Conservation (phyloP, 768 basidiomycete species). For the Pleurotus citrinopileatus region DNA sequence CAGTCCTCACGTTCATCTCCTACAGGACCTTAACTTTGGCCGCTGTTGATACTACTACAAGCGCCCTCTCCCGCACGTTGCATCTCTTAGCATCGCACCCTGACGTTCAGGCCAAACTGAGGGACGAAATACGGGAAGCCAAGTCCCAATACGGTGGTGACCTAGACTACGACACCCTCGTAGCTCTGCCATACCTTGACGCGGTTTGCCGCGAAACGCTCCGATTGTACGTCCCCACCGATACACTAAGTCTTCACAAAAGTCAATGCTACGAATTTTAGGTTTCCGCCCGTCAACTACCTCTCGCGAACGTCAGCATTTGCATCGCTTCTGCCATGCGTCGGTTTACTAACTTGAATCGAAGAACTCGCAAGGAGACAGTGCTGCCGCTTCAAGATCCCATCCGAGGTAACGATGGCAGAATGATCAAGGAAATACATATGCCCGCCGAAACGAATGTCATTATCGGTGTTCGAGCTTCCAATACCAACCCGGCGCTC, state of each 20-base stretch:
- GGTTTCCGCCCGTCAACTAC: slow-evolving; percentile 20
- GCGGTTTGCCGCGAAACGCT: slow-evolving; percentile 33
- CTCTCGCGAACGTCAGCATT: slow-evolving; percentile 21
- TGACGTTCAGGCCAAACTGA: slow-evolving; percentile 29
- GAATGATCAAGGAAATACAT: slow-evolving; percentile 21
- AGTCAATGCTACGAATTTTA: slow-evolving; percentile 1
- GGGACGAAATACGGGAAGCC: slow-evolving; percentile 23
- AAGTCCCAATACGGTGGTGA: slow-evolving; percentile 7
- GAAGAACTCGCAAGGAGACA: slow-evolving; percentile 23
- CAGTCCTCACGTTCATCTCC: not conserved
- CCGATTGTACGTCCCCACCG: slow-evolving; percentile 24
- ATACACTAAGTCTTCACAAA: not conserved
- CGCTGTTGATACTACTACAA: slow-evolving; percentile 32
- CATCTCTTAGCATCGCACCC: slow-evolving; percentile 24
- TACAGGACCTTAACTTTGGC: slow-evolving; percentile 29
- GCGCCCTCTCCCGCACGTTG: slow-evolving; percentile 26
- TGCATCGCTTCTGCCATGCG: not conserved
- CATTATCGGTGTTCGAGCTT: slow-evolving; percentile 27
- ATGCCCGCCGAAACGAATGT: slow-evolving; percentile 30
- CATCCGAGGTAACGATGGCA: slow-evolving; percentile 21
- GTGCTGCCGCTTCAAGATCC: slow-evolving; percentile 30
- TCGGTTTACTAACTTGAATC: not conserved
- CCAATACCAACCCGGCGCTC: slow-evolving; percentile 33
- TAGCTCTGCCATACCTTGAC: slow-evolving; percentile 29
- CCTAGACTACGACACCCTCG: slow-evolving; percentile 24